Evolutionary conservation across 179 eudicot species (phyloP).

Genomic region (Sideroxylon spinosum): DNA sequence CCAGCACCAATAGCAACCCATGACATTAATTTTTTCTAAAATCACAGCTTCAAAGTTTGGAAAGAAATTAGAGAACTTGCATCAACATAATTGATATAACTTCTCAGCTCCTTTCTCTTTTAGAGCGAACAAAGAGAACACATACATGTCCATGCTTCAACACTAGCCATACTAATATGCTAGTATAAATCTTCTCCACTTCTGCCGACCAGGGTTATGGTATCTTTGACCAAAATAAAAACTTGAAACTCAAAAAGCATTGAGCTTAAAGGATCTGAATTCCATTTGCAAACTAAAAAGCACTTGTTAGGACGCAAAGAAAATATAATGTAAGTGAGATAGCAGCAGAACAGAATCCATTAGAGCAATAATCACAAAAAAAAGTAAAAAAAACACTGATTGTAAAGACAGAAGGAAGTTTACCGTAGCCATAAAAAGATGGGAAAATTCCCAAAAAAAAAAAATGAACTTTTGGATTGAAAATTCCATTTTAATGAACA

Average conservation of each 20-base stretch:
- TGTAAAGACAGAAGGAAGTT: background rate
- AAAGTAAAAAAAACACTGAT: background rate
- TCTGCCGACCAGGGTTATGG: background rate
- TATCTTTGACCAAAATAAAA: background rate
- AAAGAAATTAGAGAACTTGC: background rate
- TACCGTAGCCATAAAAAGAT: background rate
- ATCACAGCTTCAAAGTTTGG: background rate
- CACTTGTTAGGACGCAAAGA: background rate
- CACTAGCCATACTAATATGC: too few species aligned
- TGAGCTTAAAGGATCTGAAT: background rate
- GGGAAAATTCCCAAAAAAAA: too few species aligned
- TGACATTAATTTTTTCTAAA: background rate
- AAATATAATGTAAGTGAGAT: background rate
- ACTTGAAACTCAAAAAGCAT: background rate
- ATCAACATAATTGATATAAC: background rate
- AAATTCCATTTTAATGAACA: too few species aligned
- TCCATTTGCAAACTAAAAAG: background rate
- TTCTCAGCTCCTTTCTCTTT: background rate
- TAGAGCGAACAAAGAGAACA: background rate
- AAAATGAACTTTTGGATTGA: too few species aligned
- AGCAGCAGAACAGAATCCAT: conserved; percentile 4
- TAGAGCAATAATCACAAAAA: background rate
- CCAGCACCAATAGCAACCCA: background rate
- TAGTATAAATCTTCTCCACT: too few species aligned
- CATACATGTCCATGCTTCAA: background rate